phyloP scores from a whole-genome alignment of 306 rosid genomes.

The Fagus crenata region DNA sequence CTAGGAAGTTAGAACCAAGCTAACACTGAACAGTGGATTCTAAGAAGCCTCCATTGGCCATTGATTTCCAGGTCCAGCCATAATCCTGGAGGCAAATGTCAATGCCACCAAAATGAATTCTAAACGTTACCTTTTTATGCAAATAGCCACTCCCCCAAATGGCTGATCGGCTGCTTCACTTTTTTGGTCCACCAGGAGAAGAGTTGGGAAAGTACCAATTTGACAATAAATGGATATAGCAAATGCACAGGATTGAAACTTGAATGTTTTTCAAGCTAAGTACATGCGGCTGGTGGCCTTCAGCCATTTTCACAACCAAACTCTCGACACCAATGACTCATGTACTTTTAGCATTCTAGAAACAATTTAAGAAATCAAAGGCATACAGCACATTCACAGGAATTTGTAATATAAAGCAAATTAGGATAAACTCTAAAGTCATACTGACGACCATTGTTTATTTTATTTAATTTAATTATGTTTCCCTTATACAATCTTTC shows the following conservation, averaged over 20 bases:
- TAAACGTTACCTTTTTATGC: too few relatives aligned
- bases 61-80: too few relatives aligned
- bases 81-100: too few relatives aligned
- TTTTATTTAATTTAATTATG: conserved; percentile 28
- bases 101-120: too few relatives aligned
- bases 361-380: not conserved
- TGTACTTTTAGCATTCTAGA: conserved; percentile 1
- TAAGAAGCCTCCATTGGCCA: too few relatives aligned
- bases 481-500: conserved; percentile 34
- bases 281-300: conserved; percentile 1
- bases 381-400: conserved; percentile 34
- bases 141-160: too few relatives aligned
- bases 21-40: too few relatives aligned
- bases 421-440: conserved; percentile 22
- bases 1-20: too few relatives aligned
- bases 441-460: conserved; percentile 34
- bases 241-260: not conserved
- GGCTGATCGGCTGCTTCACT: too few relatives aligned
- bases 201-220: not conserved
- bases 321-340: conserved; percentile 25
- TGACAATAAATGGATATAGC: not conserved
- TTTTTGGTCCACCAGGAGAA: not conserved
- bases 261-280: not conserved
- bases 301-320: not conserved
- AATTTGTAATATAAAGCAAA: conserved; percentile 7